Percentiles rank a stretch among this genome's conserved stretches.
Evolutionary conservation across 305 asterid genomes (phyloP).

Genomic region (Solanum hybrid): DNA sequence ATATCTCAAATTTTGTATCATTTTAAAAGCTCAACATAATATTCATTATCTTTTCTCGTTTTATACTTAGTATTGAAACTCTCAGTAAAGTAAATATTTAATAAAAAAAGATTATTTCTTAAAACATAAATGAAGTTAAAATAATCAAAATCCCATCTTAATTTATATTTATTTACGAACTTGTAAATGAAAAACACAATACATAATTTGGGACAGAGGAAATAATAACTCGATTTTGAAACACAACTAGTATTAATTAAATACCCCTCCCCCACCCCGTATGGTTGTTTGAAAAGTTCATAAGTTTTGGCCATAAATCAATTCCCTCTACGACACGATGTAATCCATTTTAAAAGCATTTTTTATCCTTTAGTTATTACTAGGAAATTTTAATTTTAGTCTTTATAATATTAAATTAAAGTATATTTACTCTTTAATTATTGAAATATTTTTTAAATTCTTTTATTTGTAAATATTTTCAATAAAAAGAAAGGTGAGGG

Average conservation of each 20-base stretch:
- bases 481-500: background rate
- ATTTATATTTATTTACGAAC: background rate
- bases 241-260: background rate
- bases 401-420: background rate
- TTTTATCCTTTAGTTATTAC: background rate
- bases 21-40: background rate
- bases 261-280: background rate
- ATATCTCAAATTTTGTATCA: background rate
- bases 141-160: background rate
- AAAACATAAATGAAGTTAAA: background rate
- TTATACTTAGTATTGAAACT: background rate
- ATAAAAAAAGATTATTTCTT: background rate
- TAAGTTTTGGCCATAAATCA: background rate
- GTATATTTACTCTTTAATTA: background rate
- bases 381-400: background rate
- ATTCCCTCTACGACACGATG: background rate
- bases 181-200: background rate
- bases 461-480: background rate
- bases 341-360: background rate
- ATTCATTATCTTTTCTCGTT: background rate
- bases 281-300: background rate
- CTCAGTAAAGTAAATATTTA: background rate
- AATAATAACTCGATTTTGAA: background rate
- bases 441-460: background rate
- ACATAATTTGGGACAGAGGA: background rate